Percentiles rank a stretch among this genome's conserved stretches.
phyloP scores from a whole-genome alignment of 768 basidiomycete genomes.

The Symmetrospora coprosmae region DNA sequence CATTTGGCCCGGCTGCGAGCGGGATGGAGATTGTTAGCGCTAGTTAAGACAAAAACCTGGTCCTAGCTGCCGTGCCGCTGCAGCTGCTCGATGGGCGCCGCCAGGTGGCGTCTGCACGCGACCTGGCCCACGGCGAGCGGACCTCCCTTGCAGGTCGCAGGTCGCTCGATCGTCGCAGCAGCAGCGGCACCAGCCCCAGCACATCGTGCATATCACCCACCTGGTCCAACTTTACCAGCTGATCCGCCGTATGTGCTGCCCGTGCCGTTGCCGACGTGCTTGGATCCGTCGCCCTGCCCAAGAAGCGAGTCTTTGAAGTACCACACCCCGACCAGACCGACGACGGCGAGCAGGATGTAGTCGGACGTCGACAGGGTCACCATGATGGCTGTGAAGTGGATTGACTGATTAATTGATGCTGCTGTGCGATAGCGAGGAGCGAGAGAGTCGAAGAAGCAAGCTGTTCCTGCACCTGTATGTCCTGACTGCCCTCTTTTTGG shows the following conservation, averaged over 20 bases:
- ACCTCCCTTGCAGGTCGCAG: too few relatives aligned
- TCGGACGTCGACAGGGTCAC: constrained; percentile 44
- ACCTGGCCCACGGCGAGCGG: too few relatives aligned
- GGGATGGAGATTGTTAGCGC: too few relatives aligned
- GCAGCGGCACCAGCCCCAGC: too few relatives aligned
- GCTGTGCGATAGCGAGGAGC: not conserved
- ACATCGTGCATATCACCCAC: too few relatives aligned
- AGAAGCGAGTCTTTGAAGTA: constrained; percentile 76
- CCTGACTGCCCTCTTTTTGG: not conserved
- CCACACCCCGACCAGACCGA: constrained; percentile 57
- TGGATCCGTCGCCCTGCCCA: constrained; percentile 47
- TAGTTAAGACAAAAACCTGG: too few relatives aligned
- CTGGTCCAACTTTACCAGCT: constrained; percentile 19
- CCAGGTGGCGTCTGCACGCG: too few relatives aligned
- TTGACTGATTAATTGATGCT: too few relatives aligned
- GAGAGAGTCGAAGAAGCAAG: not conserved
- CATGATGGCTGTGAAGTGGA: not conserved
- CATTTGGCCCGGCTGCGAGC: constrained; percentile 14
- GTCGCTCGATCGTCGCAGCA: too few relatives aligned
- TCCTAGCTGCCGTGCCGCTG: too few relatives aligned
- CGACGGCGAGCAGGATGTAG: constrained; percentile 55
- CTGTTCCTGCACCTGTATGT: not conserved
- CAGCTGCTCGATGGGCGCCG: too few relatives aligned
- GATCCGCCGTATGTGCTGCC: constrained; percentile 10
- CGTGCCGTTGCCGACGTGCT: constrained; percentile 37